Base-by-base conservation (phyloP, 192 early-diverging fungal genomes). In the Linnemannia schmuckeri region DNA sequence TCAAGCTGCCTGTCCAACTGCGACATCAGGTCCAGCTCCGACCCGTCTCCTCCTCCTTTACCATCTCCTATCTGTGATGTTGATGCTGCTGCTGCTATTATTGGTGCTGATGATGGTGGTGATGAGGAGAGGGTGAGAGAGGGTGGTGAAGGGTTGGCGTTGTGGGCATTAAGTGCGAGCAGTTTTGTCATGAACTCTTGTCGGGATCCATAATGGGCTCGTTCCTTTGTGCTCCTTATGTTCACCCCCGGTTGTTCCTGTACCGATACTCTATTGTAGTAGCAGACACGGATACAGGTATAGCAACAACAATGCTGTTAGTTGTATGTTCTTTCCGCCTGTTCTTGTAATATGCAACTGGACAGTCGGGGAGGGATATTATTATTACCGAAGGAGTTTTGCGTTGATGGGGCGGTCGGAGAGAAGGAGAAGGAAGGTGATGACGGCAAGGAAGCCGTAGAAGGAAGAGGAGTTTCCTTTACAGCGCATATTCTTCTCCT, bases 181-280 rank as follows among this genome's bases (percentile, higher is more conserved):
- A 72, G 70, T 18, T 72, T 72, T 38, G 70, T 24, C 70, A 72
- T 72, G 40, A 24, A 72, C 41, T 38, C 35, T 22, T 38, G 35
- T 24, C 70, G 35, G 70, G 70, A 40, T 41, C 41, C 38, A 72
- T 41, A 72, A 41, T 72, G 70, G 70, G 70, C 70, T 22, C 70
- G 70, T 42, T 42, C 70, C 22, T 41, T 10, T 0, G 18, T 6
- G 2, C 20, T 35, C 70, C 70, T 38, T 35, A 10, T 18, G 40
- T 42, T 72, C 20, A 10, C 22, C 6, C 38, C 70, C 8, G 70
- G 27, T 12, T 15, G 61, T 33, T 66, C 2, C 27, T 66, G 61
- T 15, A 66, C 61, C 30, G 61, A 15, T 30, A 66, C 13, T 66
- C 61, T 66, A 63, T 7, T 33, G 3, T 18, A 49, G 24, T 57